phyloP scores from a whole-genome alignment of 176 grass and related monocot species.

The Secale cereale region DNA sequence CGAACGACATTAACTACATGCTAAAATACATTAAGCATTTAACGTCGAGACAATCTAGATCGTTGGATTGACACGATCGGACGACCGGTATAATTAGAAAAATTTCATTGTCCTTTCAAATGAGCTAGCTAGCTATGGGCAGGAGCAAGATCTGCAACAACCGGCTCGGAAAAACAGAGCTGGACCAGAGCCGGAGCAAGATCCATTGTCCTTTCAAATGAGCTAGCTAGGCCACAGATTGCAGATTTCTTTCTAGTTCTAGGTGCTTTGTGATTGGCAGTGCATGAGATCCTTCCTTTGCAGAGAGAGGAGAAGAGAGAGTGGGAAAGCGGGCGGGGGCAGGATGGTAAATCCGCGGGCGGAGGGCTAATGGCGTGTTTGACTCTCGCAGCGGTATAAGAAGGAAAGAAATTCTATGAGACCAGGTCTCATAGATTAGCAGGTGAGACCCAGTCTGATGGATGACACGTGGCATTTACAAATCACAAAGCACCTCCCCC shows the following conservation, averaged over 20 bases:
- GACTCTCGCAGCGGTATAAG: constrained; percentile 21
- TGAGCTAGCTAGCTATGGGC: not conserved
- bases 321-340: not conserved
- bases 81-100: not conserved
- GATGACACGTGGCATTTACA: no score
- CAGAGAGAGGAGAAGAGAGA: not conserved
- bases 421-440: no score
- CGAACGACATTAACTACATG: no score
- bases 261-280: no score
- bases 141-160: not conserved
- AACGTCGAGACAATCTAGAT: rapidly evolving
- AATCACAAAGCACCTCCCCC: no score
- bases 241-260: no score
- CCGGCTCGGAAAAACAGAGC: not conserved
- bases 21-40: no score
- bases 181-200: not conserved
- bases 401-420: no score
- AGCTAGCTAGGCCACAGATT: no score
- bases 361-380: constrained; percentile 32
- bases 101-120: not conserved
- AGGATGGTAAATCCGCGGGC: not conserved
- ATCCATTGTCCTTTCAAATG: no score
- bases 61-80: not conserved
- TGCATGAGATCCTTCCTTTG: not conserved
- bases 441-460: no score